Evolutionary conservation across 495 filamentous ascomycete species (phyloP), one percentile per base, ranked within the genome.

Genomic region (Podospora didyma): DNA sequence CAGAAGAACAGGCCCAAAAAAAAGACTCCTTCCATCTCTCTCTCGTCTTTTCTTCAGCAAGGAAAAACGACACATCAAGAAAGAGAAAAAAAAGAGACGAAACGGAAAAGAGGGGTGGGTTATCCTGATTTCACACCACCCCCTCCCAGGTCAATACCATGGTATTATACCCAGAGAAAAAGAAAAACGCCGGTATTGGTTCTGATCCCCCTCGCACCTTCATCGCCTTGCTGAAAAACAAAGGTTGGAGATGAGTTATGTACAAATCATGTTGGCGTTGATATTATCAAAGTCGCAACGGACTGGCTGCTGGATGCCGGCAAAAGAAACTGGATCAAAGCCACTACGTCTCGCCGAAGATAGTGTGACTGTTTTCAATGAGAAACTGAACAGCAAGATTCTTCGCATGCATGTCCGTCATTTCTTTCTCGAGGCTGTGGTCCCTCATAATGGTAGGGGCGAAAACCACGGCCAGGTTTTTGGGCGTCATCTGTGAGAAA

Each of bases 381-480:
- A 96, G 71, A 66, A 92, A 95, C 69, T 96, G 92, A 62, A 97
- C 83, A 14, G 89, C 90, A 47, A 84, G 77, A 57, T 95, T 96
- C 81, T 96, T 96, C 56, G 88, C 82, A 61, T 93, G 88, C 76
- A 96, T 94, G 62, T 99, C 95, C 12, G 86, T 90, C 88, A 97
- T 95, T 69, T 99, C 95, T 54, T 90, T 86, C 60, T 96, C 89
- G 60, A 97, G 75, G 59, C 85, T 90, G 66, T 85, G 77, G 22
- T 96, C 90, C 50, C 94, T 80, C 88, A 99, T 94, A 57, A 99
- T 91, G 7, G 95, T 99, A 22, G 95, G 95, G 23, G 95, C 95
- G 64, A 99, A 99, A 24, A 99, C 95, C 54, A 99, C 95, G 5
- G 95, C 90, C 37, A 97, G 76, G 62, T 99, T 99, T 67, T 89